Conservation (phyloP, 768 basidiomycete species). For the Phylloporus rhodoxanthus region DNA sequence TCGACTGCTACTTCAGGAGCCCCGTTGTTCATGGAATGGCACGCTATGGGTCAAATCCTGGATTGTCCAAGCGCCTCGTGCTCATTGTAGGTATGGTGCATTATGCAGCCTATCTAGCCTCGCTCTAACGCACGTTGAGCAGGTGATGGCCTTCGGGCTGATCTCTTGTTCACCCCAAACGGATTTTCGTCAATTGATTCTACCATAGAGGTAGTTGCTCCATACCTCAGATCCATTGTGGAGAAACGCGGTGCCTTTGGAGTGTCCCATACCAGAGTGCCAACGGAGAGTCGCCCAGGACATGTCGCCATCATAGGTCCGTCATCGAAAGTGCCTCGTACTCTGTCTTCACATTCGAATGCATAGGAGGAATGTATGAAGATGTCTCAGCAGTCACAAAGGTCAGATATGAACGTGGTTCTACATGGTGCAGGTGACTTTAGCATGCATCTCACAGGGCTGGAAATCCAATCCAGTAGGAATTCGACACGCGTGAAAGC, state of each 20-base stretch:
- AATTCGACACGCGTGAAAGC: background rate
- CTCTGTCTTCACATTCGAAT: conserved; percentile 4
- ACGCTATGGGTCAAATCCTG: conserved; percentile 40
- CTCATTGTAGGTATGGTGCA: conserved; percentile 63
- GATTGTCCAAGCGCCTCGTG: conserved; percentile 67
- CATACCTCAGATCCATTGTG: conserved; percentile 63
- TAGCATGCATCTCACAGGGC: conserved; percentile 40
- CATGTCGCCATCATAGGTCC: conserved; percentile 83
- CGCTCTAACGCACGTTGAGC: background rate
- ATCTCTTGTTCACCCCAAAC: conserved; percentile 63
- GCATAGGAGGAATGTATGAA: conserved; percentile 83
- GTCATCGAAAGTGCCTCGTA: conserved; percentile 3
- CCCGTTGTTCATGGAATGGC: conserved; percentile 77
- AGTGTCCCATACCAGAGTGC: conserved; percentile 79
- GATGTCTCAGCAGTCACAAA: conserved; percentile 85
- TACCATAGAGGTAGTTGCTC: conserved; percentile 60
- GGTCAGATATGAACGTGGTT: conserved; percentile 33
- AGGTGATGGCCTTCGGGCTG: conserved; percentile 84
- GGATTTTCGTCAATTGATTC: conserved; percentile 49
- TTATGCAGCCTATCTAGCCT: background rate
- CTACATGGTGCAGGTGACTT: conserved; percentile 4
- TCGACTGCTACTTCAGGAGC: conserved; percentile 86
- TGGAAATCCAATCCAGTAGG: conserved; percentile 81
- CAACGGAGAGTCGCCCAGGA: conserved; percentile 83
- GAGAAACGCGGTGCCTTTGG: conserved; percentile 72